Conservation (phyloP, 2,329 filamentous ascomycete genomes). For the Claviceps monticola region DNA sequence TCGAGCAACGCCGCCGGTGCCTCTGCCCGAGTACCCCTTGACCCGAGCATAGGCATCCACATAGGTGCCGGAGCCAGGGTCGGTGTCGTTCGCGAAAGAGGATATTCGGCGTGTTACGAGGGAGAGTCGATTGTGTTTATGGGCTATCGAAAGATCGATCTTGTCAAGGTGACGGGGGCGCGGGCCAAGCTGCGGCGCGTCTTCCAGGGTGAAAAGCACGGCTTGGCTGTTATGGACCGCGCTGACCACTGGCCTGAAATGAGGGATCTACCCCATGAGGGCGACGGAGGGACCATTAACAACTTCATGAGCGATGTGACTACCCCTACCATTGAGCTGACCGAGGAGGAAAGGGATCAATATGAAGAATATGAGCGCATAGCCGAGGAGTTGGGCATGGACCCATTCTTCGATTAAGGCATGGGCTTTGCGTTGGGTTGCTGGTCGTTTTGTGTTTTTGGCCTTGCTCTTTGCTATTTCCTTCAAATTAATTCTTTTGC, state of each 20-base stretch:
- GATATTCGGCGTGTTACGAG: constrained; percentile 12
- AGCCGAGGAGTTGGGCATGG: constrained; percentile 7
- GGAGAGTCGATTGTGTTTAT: constrained; percentile 17
- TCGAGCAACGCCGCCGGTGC: constrained; percentile 7
- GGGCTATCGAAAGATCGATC: constrained; percentile 14
- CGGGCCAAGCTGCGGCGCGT: constrained; percentile 16
- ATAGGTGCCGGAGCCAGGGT: constrained; percentile 9
- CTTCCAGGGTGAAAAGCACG: constrained; percentile 32
- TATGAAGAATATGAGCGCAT: constrained; percentile 7
- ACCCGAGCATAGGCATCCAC: constrained; percentile 10
- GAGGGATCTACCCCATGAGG: constrained; percentile 13
- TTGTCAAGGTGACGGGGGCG: constrained; percentile 14
- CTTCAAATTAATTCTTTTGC: no score
- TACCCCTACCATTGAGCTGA: constrained; percentile 1
- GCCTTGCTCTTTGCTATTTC: neutral
- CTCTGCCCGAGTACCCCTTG: constrained; percentile 9
- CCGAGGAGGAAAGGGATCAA: constrained; percentile 3
- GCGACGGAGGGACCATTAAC: constrained; percentile 12
- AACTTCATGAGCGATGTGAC: constrained; percentile 8
- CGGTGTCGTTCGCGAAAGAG: constrained; percentile 11
- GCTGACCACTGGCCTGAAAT: constrained; percentile 16
- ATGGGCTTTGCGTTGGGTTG: neutral
- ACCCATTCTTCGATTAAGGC: constrained; percentile 4
- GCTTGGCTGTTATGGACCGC: constrained; percentile 13
- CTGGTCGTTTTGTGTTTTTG: neutral